phyloP scores from a whole-genome alignment of 129 eudicot genomes.

The Artemisia argyi region DNA sequence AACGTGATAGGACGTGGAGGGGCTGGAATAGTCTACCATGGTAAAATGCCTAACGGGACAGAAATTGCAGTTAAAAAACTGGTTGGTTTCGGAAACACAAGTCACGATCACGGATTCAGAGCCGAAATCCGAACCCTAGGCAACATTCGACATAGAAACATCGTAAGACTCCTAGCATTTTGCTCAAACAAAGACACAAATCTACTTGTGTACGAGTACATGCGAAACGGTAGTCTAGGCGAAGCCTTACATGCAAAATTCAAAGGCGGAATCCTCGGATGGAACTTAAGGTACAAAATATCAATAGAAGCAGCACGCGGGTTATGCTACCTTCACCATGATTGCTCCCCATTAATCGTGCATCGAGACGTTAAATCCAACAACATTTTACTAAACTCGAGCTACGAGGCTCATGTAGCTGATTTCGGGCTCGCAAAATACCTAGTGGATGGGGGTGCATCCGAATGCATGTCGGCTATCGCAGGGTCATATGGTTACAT shows the following conservation, averaged over 20 bases:
- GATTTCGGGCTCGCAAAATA: slow-evolving; percentile 94
- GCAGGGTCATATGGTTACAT: slow-evolving; percentile 98
- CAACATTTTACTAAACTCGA: slow-evolving; percentile 67
- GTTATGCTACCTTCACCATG: slow-evolving; percentile 89
- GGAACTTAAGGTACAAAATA: slow-evolving; percentile 85
- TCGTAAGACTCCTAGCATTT: slow-evolving; percentile 75
- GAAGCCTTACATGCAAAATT: slow-evolving; percentile 75
- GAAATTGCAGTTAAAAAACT: slow-evolving; percentile 93
- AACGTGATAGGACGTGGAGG: slow-evolving; percentile 92
- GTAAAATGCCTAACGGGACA: slow-evolving; percentile 75
- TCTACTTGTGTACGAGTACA: slow-evolving; percentile 86
- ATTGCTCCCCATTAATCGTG: slow-evolving; percentile 84
- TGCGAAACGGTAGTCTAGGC: slow-evolving; percentile 93
- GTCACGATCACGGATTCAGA: slow-evolving; percentile 77
- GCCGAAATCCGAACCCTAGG: slow-evolving; percentile 92
- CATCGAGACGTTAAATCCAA: slow-evolving; percentile 93
- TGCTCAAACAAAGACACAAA: slow-evolving; percentile 86
- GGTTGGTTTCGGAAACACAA: slow-evolving; percentile 49
- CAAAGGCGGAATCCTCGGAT: slow-evolving; percentile 62
- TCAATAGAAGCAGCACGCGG: slow-evolving; percentile 83
- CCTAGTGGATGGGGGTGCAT: slow-evolving; percentile 75
- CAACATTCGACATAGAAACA: slow-evolving; percentile 87
- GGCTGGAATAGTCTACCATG: slow-evolving; percentile 91
- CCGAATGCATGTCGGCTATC: slow-evolving; percentile 91
- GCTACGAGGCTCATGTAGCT: slow-evolving; percentile 91